A percentile compares a stretch with the other conserved stretches of the same genome.
Conservation (phyloP, 2,329 filamentous ascomycete genomes). For the Teratosphaeria destructans region DNA sequence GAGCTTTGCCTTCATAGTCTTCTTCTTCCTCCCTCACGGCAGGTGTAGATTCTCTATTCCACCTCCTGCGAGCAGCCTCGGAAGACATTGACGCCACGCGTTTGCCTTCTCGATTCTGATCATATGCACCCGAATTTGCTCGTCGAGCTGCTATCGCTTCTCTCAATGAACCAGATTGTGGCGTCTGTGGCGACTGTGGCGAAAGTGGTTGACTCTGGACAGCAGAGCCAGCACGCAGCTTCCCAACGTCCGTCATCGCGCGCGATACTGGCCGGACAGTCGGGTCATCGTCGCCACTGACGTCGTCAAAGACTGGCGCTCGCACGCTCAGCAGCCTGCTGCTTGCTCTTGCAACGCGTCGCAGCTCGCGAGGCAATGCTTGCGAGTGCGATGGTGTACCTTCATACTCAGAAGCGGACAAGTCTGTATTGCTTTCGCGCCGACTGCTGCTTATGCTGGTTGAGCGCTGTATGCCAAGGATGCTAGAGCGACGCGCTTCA, state of each 20-base stretch:
- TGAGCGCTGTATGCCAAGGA: slow-evolving; percentile 16
- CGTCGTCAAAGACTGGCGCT: slow-evolving; percentile 14
- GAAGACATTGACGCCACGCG: slow-evolving; percentile 10
- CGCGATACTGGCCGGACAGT: slow-evolving; percentile 37
- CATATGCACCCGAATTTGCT: slow-evolving; percentile 4
- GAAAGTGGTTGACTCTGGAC: slow-evolving; percentile 5
- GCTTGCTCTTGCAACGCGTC: slow-evolving; percentile 26
- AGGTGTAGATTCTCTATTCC: slow-evolving; percentile 8
- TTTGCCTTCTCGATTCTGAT: slow-evolving; percentile 6
- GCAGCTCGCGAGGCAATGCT: slow-evolving; percentile 11
- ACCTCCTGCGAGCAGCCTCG: slow-evolving; percentile 7
- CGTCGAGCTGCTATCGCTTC: slow-evolving; percentile 5
- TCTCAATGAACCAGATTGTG: slow-evolving; percentile 2
- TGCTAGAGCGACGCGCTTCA: slow-evolving; percentile 34
- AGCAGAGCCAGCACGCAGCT: slow-evolving; percentile 17
- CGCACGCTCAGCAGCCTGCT: slow-evolving; percentile 30
- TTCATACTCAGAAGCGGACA: slow-evolving; percentile 19
- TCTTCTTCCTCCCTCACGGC: slow-evolving; percentile 9
- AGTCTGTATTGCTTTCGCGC: slow-evolving; percentile 21
- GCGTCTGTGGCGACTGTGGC: slow-evolving; percentile 2
- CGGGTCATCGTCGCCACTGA: slow-evolving; percentile 28
- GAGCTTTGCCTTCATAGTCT: slow-evolving; percentile 6
- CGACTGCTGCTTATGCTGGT: slow-evolving; percentile 15
- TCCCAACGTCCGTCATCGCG: slow-evolving; percentile 37
- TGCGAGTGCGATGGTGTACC: slow-evolving; percentile 16